Evolutionary conservation across 495 filamentous ascomycete species (phyloP), one percentile per base, ranked within the genome.

Genomic region (Tricharina praecox): DNA sequence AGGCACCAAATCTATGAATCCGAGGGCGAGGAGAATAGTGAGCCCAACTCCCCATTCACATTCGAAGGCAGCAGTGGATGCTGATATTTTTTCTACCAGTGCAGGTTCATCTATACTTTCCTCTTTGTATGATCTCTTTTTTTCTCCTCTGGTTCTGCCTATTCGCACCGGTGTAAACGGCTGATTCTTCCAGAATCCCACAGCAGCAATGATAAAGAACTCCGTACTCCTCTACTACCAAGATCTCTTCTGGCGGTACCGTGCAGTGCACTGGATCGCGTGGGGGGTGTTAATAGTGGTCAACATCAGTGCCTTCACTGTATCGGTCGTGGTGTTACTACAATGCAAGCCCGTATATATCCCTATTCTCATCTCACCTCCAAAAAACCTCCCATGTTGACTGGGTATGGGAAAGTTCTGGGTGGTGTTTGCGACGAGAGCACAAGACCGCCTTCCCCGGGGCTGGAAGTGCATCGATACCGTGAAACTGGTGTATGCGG

Each of bases 221-320:
- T 88, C 83, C n/a, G 85, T 96, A 52, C 72, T 93, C 41, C 64
- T 87, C 49, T 94, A 92, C 61, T 93, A 85, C 66, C 70, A 93
- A 23, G 76, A 79, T 25, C 65, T 93, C 42, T 79, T 83, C 4
- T 78, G 75, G 53, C 77, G 77, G 25, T 78, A 85, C 34, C 77
- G 78, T 53, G 65, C 83, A 24, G 77, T 86, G 55, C 72, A 76
- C 52, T 73, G 75, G 64, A 70, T 74, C 2, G 83, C 79, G 19
- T 80, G 81, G 66, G 68, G 67, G 15, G 82, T 81, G 2, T 63
- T 92, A 4, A 62, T 66, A 25, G 74, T 86, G 13, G 85, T 90
- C 42, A 88, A 88, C 56, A 62, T 72, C 2, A 81, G 80, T 18
- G 88, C 87, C 5, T 53, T 78, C 3, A 78, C 83, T 9, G 66